A percentile compares a stretch with the other conserved stretches of the same genome.
These are phyloP conservation scores for Hypoxylon sp. DNA, from an alignment of 2,329 filamentous ascomycete species.

Conservation along the genomic window DNA sequence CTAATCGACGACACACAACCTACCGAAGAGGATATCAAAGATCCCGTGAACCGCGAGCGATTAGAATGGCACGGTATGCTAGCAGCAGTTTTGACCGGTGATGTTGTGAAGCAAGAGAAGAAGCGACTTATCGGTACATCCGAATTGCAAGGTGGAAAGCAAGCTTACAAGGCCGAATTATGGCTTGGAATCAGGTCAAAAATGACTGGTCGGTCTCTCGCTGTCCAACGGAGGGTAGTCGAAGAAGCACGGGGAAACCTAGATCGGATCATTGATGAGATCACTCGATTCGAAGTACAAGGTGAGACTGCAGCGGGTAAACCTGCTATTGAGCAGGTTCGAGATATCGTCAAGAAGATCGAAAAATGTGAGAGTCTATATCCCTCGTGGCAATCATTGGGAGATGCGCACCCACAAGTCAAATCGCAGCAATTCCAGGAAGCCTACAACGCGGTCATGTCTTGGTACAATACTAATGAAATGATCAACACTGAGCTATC, in stretches of 20 bases:
- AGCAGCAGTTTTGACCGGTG: conserved; percentile 92
- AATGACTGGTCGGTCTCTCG: conserved; percentile 84
- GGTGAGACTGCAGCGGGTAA: conserved; percentile 94
- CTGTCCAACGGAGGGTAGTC: conserved; percentile 87
- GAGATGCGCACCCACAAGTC: conserved; percentile 81
- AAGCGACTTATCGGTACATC: conserved; percentile 88
- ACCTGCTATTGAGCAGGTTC: conserved; percentile 87
- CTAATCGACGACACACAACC: conserved; percentile 83
- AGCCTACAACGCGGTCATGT: conserved; percentile 88
- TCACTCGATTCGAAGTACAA: conserved; percentile 94
- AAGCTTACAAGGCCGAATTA: conserved; percentile 82
- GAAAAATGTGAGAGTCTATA: conserved; percentile 90
- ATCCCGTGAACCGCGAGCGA: conserved; percentile 88
- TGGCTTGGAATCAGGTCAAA: conserved; percentile 92
- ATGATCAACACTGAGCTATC: conserved; percentile 95
- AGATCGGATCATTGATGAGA: conserved; percentile 84
- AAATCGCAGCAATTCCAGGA: conserved; percentile 83
- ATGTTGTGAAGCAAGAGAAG: conserved; percentile 98
- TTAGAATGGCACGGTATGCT: conserved; percentile 99
- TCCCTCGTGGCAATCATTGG: conserved; percentile 82
- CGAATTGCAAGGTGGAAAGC: conserved; percentile 70
- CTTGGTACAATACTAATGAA: conserved; percentile 97
- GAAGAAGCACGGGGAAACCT: conserved; percentile 85
- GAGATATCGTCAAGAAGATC: conserved; percentile 90
- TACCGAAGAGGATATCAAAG: conserved; percentile 88